Conservation (phyloP, 345 rosid genomes). For the Gossypium mustelinum region DNA sequence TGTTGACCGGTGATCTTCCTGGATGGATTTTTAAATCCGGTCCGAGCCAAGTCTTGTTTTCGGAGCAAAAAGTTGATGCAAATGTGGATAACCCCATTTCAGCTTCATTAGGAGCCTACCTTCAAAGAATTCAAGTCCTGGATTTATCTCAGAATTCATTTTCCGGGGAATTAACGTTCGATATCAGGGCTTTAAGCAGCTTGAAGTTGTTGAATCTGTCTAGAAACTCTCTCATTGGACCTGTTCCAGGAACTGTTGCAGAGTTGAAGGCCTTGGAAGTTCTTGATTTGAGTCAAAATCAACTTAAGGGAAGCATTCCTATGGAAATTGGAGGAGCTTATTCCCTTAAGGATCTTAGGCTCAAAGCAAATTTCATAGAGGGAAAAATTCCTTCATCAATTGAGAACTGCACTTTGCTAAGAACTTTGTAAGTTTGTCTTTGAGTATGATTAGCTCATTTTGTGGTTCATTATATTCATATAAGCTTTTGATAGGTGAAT, state of each 20-base stretch:
- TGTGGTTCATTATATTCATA: neutral
- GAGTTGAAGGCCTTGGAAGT: constrained; percentile 46
- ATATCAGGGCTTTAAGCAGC: constrained; percentile 41
- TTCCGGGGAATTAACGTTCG: constrained; percentile 50
- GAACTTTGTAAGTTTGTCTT: constrained; percentile 53
- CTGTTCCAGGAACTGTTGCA: constrained; percentile 51
- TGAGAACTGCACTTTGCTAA: constrained; percentile 53
- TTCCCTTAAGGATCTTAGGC: constrained; percentile 66
- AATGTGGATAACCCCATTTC: constrained; percentile 15
- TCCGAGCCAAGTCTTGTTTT: constrained; percentile 34
- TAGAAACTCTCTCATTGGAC: constrained; percentile 53
- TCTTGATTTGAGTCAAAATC: constrained; percentile 74
- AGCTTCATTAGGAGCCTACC: constrained; percentile 20
- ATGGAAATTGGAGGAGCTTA: constrained; percentile 59
- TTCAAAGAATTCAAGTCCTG: constrained; percentile 56
- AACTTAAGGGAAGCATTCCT: constrained; percentile 66
- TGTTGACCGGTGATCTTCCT: constrained; percentile 57
- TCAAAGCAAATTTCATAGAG: constrained; percentile 48
- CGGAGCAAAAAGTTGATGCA: constrained; percentile 31
- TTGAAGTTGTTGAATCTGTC: constrained; percentile 60
- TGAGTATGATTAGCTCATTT: neutral
- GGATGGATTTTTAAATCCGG: constrained; percentile 54
- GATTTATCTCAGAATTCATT: constrained; percentile 69
- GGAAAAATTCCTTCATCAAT: constrained; percentile 71
- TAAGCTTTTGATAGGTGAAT: neutral